Percentiles rank a stretch among this genome's conserved stretches.
These are phyloP conservation scores for Rubroshorea leprosula DNA, from an alignment of 345 rosid genomes.

Conservation along the genomic window DNA sequence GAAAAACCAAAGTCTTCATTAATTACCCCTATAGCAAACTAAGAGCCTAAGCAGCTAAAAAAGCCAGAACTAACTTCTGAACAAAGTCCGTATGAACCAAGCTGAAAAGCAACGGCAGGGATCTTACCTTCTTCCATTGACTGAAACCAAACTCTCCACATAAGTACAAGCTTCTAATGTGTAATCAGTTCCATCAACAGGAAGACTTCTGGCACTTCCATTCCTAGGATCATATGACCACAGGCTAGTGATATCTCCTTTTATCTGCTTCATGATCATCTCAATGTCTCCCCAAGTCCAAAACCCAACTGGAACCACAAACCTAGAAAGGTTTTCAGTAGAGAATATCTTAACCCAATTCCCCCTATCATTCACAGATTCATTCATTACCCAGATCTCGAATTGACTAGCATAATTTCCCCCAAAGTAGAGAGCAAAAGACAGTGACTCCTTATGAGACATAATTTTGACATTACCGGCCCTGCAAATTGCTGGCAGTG, in stretches of 20 bases:
- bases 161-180: conserved; percentile 22
- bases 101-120: background rate
- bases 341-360: conserved; percentile 9
- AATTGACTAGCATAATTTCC: conserved; percentile 2
- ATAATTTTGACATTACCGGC: conserved; percentile 9
- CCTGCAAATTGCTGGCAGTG: background rate
- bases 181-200: conserved; percentile 2
- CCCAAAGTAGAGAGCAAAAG: conserved; percentile 19
- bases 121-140: conserved; percentile 6
- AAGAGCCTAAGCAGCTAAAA: background rate
- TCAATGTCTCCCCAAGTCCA: conserved; percentile 12
- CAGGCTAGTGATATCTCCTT: background rate
- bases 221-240: conserved; percentile 8
- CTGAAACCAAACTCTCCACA: conserved; percentile 29
- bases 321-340: background rate
- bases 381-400: conserved; percentile 21
- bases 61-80: background rate
- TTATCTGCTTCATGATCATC: conserved; percentile 18
- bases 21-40: background rate
- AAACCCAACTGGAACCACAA: conserved; percentile 18
- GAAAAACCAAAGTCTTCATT: background rate
- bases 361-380: background rate
- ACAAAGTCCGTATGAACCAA: background rate
- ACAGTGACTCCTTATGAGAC: conserved; percentile 21
- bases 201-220: background rate